Evolutionary conservation across 768 basidiomycete species (phyloP).

Genomic region (Boletus tylopilopsis): DNA sequence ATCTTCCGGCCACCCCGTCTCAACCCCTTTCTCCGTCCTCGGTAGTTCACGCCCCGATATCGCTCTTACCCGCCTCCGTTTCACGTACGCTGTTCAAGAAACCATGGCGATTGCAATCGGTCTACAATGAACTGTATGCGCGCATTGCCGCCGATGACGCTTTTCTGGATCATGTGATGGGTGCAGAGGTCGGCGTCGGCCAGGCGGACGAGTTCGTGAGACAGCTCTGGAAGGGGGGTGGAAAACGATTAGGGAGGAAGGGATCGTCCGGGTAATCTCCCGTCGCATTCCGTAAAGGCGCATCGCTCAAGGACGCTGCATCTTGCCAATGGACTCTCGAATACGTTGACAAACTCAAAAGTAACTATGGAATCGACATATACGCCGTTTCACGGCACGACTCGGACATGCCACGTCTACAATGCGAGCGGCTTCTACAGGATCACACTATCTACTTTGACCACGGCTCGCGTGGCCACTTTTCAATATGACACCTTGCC

Average conservation of each 20-base stretch:
- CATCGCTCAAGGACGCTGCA: conserved; percentile 3
- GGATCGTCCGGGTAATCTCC: conserved; percentile 47
- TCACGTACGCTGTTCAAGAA: conserved; percentile 67
- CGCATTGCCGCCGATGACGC: conserved; percentile 72
- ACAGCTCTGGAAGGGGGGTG: conserved; percentile 80
- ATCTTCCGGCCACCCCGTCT: conserved; percentile 54
- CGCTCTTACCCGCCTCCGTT: conserved; percentile 85
- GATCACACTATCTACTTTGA: neutral
- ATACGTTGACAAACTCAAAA: conserved; percentile 1
- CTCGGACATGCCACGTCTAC: neutral
- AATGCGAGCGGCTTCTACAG: neutral
- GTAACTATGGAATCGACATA: neutral
- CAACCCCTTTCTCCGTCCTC: conserved; percentile 55
- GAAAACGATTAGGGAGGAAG: conserved; percentile 69
- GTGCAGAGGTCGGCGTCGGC: conserved; percentile 69
- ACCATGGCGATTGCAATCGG: conserved; percentile 63
- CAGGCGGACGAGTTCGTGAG: conserved; percentile 86
- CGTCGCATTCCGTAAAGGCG: neutral
- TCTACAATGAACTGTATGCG: conserved; percentile 85
- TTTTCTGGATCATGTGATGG: conserved; percentile 85
- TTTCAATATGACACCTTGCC: neutral
- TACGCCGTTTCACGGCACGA: neutral
- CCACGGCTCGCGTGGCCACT: neutral
- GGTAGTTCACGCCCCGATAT: conserved; percentile 88
- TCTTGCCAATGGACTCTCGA: too few species aligned